Evolutionary conservation across 176 grass and related monocot genomes (phyloP).

Genomic region (Rhynchospora pubera): DNA sequence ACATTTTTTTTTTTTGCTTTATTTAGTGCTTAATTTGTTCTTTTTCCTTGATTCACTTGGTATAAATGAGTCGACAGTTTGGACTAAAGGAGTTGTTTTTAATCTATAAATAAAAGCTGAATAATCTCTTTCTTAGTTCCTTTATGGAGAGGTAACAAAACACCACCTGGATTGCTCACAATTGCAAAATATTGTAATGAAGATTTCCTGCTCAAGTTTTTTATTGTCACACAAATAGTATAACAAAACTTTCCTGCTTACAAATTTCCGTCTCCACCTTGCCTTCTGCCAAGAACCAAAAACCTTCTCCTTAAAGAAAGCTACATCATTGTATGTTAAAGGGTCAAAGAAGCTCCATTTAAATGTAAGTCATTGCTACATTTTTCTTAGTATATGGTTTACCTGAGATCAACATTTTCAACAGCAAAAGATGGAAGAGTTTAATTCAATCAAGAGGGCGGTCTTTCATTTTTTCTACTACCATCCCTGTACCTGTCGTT

Average conservation of each 20-base stretch:
- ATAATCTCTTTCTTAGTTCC: too few relatives aligned
- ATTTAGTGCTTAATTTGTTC: not conserved
- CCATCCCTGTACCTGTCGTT: constrained; percentile 69
- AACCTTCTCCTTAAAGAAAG: not conserved
- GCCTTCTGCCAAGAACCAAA: too few relatives aligned
- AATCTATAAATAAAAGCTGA: too few relatives aligned
- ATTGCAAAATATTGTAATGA: not conserved
- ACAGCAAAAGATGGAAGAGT: constrained; percentile 75
- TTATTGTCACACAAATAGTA: not conserved
- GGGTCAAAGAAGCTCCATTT: not conserved
- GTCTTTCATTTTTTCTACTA: constrained; percentile 90
- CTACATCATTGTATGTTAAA: not conserved
- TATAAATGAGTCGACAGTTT: not conserved
- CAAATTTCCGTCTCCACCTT: not conserved
- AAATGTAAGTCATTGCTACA: not conserved
- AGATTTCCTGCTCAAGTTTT: not conserved
- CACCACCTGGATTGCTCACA: not conserved
- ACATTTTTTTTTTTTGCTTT: not conserved
- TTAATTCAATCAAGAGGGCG: constrained; percentile 86
- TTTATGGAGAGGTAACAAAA: not conserved
- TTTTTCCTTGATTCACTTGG: not conserved
- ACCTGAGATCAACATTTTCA: constrained; percentile 22
- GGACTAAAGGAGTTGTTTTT: too few relatives aligned
- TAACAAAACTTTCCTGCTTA: not conserved
- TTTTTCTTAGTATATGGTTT: not conserved